A percentile compares a stretch with the other conserved stretches of the same genome.
phyloP scores from a whole-genome alignment of 306 rosid species.

The Cotoneaster glaucophyllus region DNA sequence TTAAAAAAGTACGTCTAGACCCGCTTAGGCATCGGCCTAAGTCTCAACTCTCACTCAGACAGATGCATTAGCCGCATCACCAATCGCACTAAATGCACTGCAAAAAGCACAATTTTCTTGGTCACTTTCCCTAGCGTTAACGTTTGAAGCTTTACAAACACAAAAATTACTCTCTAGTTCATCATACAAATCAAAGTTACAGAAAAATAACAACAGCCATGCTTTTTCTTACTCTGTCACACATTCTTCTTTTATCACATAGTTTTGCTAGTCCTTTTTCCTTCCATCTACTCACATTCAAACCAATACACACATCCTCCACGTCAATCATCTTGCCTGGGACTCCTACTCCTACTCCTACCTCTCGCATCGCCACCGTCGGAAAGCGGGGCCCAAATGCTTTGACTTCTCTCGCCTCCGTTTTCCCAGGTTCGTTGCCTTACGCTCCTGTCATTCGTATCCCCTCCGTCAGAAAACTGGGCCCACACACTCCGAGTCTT shows the following conservation, averaged over 20 bases:
- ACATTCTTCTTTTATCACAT: not conserved
- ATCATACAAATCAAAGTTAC: not conserved
- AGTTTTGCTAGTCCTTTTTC: too few species aligned
- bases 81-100: too few species aligned
- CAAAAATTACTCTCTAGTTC: not conserved
- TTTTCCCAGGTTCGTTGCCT: constrained; percentile 89
- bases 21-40: too few species aligned
- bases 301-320: not conserved
- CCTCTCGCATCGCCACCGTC: constrained; percentile 65
- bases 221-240: not conserved
- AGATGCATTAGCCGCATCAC: too few species aligned
- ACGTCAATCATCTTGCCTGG: constrained; percentile 58
- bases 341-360: constrained; percentile 64
- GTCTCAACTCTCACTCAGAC: too few species aligned
- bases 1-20: too few species aligned
- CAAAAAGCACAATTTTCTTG: too few species aligned
- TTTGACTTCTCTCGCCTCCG: constrained; percentile 59
- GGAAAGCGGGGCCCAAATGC: constrained; percentile 68
- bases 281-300: not conserved
- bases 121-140: not conserved
- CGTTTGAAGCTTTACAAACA: not conserved
- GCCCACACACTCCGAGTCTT: constrained; percentile 92
- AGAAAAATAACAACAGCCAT: not conserved
- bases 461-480: constrained; percentile 88
- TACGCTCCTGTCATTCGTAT: constrained; percentile 70